Conservation (phyloP, 164 flowering plant species). For the Dillenia suffruticosa region DNA sequence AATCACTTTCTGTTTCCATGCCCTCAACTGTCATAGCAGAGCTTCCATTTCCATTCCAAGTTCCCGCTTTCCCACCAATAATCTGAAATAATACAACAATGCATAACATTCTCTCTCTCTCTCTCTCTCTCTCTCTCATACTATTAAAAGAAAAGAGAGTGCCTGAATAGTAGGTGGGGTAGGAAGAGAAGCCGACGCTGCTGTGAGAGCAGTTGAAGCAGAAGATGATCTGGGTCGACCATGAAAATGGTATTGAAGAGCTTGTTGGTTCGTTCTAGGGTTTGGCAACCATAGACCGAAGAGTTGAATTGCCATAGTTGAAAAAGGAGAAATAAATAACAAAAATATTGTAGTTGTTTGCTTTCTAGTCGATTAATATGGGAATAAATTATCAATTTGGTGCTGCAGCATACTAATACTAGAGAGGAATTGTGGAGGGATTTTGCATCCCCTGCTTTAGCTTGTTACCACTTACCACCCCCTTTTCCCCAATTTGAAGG, state of each 20-base stretch:
- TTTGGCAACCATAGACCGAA: constrained; percentile 17
- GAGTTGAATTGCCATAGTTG: constrained; percentile 19
- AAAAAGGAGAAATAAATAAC: too few species aligned
- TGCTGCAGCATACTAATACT: too few species aligned
- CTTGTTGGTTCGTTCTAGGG: constrained; percentile 4
- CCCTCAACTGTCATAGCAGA: constrained; percentile 5
- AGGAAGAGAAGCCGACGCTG: constrained; percentile 13
- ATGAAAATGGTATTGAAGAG: constrained; percentile 2
- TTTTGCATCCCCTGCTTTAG: too few species aligned
- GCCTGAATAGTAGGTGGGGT: constrained; percentile 34
- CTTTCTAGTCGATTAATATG: too few species aligned
- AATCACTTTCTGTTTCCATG: constrained; percentile 40
- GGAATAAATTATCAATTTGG: too few species aligned
- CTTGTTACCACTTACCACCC: too few species aligned
- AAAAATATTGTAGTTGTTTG: too few species aligned
- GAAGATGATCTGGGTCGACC: constrained; percentile 8
- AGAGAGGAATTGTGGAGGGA: too few species aligned
- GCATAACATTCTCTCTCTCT: neutral
- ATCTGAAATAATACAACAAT: constrained; percentile 38
- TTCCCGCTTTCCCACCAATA: constrained; percentile 48
- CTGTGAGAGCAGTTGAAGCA: neutral
- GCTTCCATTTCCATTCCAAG: constrained; percentile 24
- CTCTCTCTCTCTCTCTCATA: too few species aligned
- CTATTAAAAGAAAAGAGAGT: constrained; percentile 2
- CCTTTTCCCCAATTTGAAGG: too few species aligned